phyloP scores from a whole-genome alignment of 768 basidiomycete genomes.

The Boletus bicolor region DNA sequence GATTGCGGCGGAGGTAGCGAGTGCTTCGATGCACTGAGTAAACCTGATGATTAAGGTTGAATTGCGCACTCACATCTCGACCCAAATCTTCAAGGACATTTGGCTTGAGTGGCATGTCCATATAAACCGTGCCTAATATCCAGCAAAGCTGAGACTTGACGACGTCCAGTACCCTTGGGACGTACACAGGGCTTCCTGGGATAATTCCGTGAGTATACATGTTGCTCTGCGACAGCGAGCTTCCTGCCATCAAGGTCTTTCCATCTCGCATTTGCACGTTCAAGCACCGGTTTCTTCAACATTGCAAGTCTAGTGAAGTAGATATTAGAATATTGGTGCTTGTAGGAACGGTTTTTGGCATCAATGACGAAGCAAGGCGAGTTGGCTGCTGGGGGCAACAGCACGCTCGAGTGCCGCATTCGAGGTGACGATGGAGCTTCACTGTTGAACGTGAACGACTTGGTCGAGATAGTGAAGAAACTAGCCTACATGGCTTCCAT shows the following conservation, averaged over 20 bases:
- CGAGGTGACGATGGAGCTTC: constrained; percentile 12
- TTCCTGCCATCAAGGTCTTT: constrained; percentile 39
- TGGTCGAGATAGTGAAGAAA: not conserved
- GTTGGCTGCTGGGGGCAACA: constrained; percentile 27
- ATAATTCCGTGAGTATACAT: constrained; percentile 6
- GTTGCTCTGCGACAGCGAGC: not conserved
- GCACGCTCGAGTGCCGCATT: constrained; percentile 28
- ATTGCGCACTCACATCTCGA: constrained; percentile 66
- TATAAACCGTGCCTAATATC: constrained; percentile 92
- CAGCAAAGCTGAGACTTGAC: constrained; percentile 82
- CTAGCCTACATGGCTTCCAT: not conserved
- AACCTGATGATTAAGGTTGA: constrained; percentile 2
- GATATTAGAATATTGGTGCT: constrained; percentile 69
- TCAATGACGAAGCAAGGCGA: constrained; percentile 44
- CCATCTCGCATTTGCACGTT: constrained; percentile 52
- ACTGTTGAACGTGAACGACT: constrained; percentile 13
- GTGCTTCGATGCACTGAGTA: constrained; percentile 49
- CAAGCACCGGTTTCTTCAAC: constrained; percentile 46
- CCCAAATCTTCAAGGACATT: constrained; percentile 96
- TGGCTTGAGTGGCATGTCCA: constrained; percentile 99
- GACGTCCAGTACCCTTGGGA: constrained; percentile 86
- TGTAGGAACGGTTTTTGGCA: constrained; percentile 49
- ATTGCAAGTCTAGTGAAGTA: constrained; percentile 60
- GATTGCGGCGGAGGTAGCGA: constrained; percentile 85
- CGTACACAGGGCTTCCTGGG: constrained; percentile 62